Base-by-base conservation (phyloP, 495 filamentous ascomycete species). In the Aspergillus leporis region DNA sequence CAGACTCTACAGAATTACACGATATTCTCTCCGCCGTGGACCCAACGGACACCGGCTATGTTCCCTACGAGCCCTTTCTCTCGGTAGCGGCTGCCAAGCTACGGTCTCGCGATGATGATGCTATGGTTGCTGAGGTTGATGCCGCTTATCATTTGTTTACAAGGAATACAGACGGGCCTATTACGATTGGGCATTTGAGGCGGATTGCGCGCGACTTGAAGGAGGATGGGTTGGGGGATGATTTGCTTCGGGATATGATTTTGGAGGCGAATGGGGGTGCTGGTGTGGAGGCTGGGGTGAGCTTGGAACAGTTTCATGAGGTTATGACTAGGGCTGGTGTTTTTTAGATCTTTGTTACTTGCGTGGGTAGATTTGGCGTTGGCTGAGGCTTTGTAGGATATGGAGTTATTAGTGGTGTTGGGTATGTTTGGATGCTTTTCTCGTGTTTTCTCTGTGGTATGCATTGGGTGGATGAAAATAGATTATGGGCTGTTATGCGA, bases 171-270 rank as follows among this genome's bases (percentile, higher is more conserved):
- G 70, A 74, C 49, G 75, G 75, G 46, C 62, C 80, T 8, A 95
- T 98, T 62, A 93, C 87, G 12, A 61, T 98, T 49, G 76, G 75
- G 21, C 85, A 93, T 69, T 74, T 98, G 69, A 84, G 81, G 70
- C 79, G 89, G 65, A 86, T 98, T 54, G 93, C 93, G 53, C 85
- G 81, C 65, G 84, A 91, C 59, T 71, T 98, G 66, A 87, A 90
- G 70, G 91, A 96, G 62, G 79, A 83, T 46, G 64, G 58, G n/a
- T 86, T 96, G 31, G 81, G 81, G 18, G 94, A 97, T 64, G 83
- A 90, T 21, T 64, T 96, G 69, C 73, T 98, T 63, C 82, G 80
- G 73, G 91, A 96, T 79, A 98, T 98, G 94, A 86, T 98, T 46
- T 68, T 89, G 40, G 94, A 97, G 78, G 94, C 91, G 61, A 96